Base-by-base conservation (phyloP, 208 protist species). In the Wallacemonas rigidus region DNA sequence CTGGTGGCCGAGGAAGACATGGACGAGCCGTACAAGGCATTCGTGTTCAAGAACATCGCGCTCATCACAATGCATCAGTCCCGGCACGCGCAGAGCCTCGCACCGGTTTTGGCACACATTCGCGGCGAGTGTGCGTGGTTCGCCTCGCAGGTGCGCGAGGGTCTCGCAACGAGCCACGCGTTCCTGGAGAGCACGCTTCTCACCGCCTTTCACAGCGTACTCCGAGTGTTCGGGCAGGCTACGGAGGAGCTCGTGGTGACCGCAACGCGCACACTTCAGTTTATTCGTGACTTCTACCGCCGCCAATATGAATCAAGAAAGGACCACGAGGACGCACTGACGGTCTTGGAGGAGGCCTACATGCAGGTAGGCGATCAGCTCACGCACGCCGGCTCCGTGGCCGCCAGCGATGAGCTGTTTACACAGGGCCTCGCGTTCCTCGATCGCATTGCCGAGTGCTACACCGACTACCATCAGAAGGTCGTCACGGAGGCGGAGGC, bases 111-210 rank as follows among this genome's bases (percentile, higher is more conserved):
- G 62, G 71, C 70, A n/a, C 53, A 64, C 17, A 89, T 96, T 53
- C 64, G 64, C 39, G 17, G 65, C 5, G 89, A 94, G 69, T 80
- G 86, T 17, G 61, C 82, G 54, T 94, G 89, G 87, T 96, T 96
- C 74, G 72, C 55, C 9, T 38, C 40, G n/a, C 62, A 75, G 26
- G 75, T 94, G 44, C 68, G 77, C 15, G 56, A 40, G 2, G 76
- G 82, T 11, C 72, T 96, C 11, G 51, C 67, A 36, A 39, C 67
- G 9, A 85, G 85, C 61, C 81, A 90, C 67, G 15, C 62, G 14
- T 56, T 77, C 36, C 82, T 96, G 67, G 83, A 84, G 68, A 58
- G 62, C 60, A 67, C 70, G 26, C 67, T 85, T 61, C 70, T 86
- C 45, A 72, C 64, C 68, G 76, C 77, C 11, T 77, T 71, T 26